Base-by-base conservation (phyloP, 352 stramenopile species). In the Phytopythium delawarense region DNA sequence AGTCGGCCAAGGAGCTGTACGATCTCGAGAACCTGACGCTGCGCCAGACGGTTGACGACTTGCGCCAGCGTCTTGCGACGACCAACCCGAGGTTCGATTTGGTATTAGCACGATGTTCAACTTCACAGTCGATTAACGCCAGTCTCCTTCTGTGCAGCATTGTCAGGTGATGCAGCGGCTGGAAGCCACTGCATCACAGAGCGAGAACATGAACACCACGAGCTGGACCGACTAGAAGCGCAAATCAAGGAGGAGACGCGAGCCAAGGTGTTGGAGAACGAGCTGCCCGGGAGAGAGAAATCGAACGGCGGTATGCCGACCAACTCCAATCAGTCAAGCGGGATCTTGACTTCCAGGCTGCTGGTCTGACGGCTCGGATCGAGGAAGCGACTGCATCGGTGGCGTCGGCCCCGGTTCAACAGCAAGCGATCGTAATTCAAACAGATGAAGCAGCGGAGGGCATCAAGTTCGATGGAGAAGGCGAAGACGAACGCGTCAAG, bases 401-500 rank as follows among this genome's bases (percentile, higher is more conserved):
- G 51, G 53, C 28, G 18, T 42, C n/a, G 42, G 51, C 5, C 44
- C 30, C 21, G 11, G 12, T 16, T 7, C 45, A 52, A 6, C 35
- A 25, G 16, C 59, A 16, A 63, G 45, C 62, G 5, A 57, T 57
- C 21, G 59, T 61, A 6, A 65, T 39, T 18, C 71, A 79, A 50
- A 78, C 69, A 6, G 55, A 72, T 57, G 62, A 63, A 44, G 23
- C 6, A 53, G 8, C 21, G 7, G 28, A 52, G 30, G 2, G 6
- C 12, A 51, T 49, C 13, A 44, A 23, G 46, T 35, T 23, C 13
- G 37, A 28, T 23, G 2, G 28, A 40, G 40, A 50, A 7, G 61
- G 55, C 34, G 37, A 57, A 18, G 65, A 78, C 28, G 54, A 60
- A 30, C 67, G 72, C 12, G 68, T 89, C 25, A 63, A 73, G 55